A percentile compares a stretch with the other conserved stretches of the same genome.
These are phyloP conservation scores for Aspergillus clavatus DNA, from an alignment of 2,329 filamentous ascomycete species.

Conservation along the genomic window DNA sequence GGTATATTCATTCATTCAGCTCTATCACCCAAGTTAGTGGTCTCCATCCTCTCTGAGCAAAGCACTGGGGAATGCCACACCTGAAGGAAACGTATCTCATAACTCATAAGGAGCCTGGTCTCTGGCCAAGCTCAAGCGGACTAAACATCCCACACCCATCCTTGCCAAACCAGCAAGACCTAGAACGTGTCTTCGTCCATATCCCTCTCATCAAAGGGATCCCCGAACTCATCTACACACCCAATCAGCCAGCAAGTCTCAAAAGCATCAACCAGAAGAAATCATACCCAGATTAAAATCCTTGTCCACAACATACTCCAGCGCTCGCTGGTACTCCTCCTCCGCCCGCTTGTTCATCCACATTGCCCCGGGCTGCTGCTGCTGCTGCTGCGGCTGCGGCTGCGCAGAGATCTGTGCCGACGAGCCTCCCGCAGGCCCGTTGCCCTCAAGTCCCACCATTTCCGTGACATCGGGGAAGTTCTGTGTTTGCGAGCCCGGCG, in stretches of 20 bases:
- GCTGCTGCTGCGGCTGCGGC: conserved; percentile 16
- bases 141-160: too few species aligned
- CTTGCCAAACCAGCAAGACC: background rate
- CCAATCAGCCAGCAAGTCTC: conserved; percentile 1
- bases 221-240: conserved; percentile 42
- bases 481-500: conserved; percentile 48
- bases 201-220: conserved; percentile 43
- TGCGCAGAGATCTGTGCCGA: conserved; percentile 2
- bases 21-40: too few species aligned
- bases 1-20: conserved; percentile 19
- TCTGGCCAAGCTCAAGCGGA: too few species aligned
- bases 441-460: background rate
- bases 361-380: conserved; percentile 45
- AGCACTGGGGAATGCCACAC: background rate
- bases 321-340: conserved; percentile 51
- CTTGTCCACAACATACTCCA: conserved; percentile 48
- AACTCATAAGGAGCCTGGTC: conserved; percentile 4
- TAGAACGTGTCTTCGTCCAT: conserved; percentile 25
- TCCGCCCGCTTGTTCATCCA: conserved; percentile 55
- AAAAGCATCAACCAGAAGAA: background rate
- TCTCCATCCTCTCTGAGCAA: too few species aligned
- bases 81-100: background rate
- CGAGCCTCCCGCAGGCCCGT: background rate
- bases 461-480: conserved; percentile 3
- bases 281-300: conserved; percentile 47